Evolutionary conservation across 495 filamentous ascomycete genomes (phyloP), one percentile per base, ranked within the genome.

Genomic region (Daldinia vernicosa): DNA sequence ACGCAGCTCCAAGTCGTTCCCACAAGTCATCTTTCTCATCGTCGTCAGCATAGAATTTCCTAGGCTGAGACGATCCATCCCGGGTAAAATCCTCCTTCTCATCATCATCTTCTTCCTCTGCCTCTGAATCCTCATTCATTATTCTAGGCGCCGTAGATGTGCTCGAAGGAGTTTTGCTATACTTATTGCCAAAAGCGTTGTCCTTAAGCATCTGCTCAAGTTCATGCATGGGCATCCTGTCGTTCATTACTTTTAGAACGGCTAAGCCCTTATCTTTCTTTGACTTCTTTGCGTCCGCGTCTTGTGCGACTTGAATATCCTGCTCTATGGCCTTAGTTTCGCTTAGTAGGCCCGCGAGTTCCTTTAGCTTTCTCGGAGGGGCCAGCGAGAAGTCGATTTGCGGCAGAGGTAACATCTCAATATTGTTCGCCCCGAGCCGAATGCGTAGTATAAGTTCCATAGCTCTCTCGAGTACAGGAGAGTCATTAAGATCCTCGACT

Each of bases 391-490:
- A 56, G 33, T 72, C 58, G 32, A 75, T 75, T 15, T 56, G 58
- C 0, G 75, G 75, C 6, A 63, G 61, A 5, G 75, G 75, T 15
- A 76, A 33, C 72, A 76, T 75, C 17, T 55, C 63, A 11, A 75
- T 56, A n/a, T 51, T 56, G 0, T 35, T 58, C 0, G 72, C 43
- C 9, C 72, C 75, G 3, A 76, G 69, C 4, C 72, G 54, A n/a
- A 75, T 56, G 0, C 75, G 75, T 22, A 76, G 66, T 56, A 67
- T 71, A 19, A 76, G 45, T 39, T 76, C 75, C 59, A 76, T 59
- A 0, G 75, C 75, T 24, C 75, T 60, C 33, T 76, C 75, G 0
- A 76, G 66, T 0, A 75, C 69, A 3, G 75, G 65, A 6, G 66
- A 55, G 9, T 63, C 26, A 3, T 70, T 51, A 15, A 76, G 66